phyloP scores from a whole-genome alignment of 1,284 basidiomycete species.

The Taiwanofungus camphoratus region DNA sequence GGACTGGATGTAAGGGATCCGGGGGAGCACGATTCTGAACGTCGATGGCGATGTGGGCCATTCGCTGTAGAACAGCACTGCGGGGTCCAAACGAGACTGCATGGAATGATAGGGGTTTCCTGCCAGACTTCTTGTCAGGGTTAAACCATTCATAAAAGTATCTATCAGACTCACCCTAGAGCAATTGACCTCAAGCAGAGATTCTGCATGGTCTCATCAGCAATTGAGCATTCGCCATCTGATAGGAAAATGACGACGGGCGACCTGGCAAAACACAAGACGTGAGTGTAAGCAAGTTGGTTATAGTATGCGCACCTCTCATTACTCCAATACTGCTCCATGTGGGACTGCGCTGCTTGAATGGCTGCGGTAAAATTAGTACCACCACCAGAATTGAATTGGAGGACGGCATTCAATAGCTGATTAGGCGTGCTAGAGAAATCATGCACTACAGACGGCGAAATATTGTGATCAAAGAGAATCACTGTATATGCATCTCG shows the following conservation, averaged over 20 bases:
- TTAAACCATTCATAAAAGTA: not conserved
- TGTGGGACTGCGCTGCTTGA: constrained; percentile 29
- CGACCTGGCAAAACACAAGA: constrained; percentile 32
- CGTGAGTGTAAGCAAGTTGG: no score
- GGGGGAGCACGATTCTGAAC: constrained; percentile 42
- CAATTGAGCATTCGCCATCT: constrained; percentile 45
- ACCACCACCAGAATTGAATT: constrained; percentile 29
- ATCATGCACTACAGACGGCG: constrained; percentile 38
- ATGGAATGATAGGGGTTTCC: constrained; percentile 56
- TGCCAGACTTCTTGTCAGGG: constrained; percentile 17
- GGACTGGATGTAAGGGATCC: constrained; percentile 35
- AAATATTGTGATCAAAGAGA: constrained; percentile 36
- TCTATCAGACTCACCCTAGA: constrained; percentile 35
- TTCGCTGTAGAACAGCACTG: constrained; percentile 36
- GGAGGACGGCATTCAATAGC: constrained; percentile 37
- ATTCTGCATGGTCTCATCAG: constrained; percentile 37
- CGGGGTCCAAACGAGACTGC: constrained; percentile 50
- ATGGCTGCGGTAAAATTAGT: constrained; percentile 48
- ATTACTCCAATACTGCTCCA: constrained; percentile 48
- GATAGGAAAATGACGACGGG: constrained; percentile 65
- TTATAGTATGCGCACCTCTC: constrained; percentile 48
- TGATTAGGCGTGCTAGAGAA: constrained; percentile 42
- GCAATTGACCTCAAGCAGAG: constrained; percentile 41
- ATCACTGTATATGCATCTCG: constrained; percentile 56
- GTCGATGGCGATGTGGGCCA: constrained; percentile 48